Conservation (phyloP, 768 basidiomycete species). For the Panellus pusillus region DNA sequence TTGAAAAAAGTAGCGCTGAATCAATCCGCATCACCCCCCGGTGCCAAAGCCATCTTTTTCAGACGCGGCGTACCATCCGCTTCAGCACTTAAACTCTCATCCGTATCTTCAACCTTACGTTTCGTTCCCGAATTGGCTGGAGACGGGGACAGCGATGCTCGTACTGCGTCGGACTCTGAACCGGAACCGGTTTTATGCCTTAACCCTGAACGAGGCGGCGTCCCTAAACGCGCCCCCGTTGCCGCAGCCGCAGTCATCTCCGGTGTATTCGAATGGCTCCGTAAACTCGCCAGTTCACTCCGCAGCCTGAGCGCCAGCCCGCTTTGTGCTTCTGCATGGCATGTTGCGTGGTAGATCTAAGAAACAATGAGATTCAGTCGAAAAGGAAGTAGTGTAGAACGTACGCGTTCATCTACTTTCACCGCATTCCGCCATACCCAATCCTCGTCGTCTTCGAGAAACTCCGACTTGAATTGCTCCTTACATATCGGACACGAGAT, state of each 20-base stretch:
- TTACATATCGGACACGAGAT: constrained; percentile 96
- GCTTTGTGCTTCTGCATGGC: constrained; percentile 79
- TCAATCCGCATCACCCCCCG: neutral
- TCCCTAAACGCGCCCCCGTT: constrained; percentile 28
- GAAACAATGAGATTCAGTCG: neutral
- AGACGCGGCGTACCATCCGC: constrained; percentile 57
- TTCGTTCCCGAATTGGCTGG: constrained; percentile 58
- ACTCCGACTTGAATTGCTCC: constrained; percentile 88
- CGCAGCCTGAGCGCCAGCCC: constrained; percentile 69
- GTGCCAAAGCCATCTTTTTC: constrained; percentile 61
- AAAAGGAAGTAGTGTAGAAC: constrained; percentile 25
- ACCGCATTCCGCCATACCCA: constrained; percentile 97
- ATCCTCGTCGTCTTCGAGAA: constrained; percentile 92
- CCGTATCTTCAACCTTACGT: constrained; percentile 70
- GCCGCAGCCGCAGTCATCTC: constrained; percentile 42
- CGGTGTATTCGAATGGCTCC: constrained; percentile 77
- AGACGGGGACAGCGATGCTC: constrained; percentile 48
- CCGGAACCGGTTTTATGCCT: constrained; percentile 13
- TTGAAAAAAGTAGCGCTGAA: no score
- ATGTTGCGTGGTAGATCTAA: constrained; percentile 93
- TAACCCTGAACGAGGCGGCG: constrained; percentile 37
- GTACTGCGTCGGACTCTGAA: constrained; percentile 27
- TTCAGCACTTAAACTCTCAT: constrained; percentile 39
- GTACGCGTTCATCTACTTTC: constrained; percentile 77
- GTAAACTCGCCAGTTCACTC: constrained; percentile 51